These are phyloP conservation scores for Raffaelea albimanens DNA, from an alignment of 2,329 filamentous ascomycete species.

Conservation along the genomic window DNA sequence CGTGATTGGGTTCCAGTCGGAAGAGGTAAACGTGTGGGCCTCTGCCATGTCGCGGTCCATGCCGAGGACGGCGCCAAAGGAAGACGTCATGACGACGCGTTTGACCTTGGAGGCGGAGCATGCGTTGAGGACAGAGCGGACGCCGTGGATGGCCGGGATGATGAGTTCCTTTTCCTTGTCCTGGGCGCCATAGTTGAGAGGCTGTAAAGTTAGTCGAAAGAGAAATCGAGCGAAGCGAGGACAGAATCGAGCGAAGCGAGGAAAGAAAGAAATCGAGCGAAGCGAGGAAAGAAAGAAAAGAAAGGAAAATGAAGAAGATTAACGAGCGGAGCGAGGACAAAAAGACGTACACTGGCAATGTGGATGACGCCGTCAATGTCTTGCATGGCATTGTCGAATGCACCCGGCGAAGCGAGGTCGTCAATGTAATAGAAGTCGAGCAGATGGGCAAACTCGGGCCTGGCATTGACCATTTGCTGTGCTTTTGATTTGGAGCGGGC, in stretches of 20 bases:
- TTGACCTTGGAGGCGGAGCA: conserved; percentile 15
- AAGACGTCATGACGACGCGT: conserved; percentile 18
- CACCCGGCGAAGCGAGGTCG: conserved; percentile 26
- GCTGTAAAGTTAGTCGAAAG: conserved; percentile 12
- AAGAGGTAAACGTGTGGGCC: conserved; percentile 28
- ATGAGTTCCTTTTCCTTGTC: conserved; percentile 36
- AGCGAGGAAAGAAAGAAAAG: not conserved
- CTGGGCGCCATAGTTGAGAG: conserved; percentile 28
- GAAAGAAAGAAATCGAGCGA: not conserved
- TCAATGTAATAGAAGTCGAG: conserved; percentile 30
- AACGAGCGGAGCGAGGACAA: not conserved
- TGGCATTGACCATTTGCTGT: conserved; percentile 17
- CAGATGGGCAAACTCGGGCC: conserved; percentile 20
- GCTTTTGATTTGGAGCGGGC: conserved; percentile 9
- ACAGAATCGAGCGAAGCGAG: not conserved
- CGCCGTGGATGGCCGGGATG: conserved; percentile 34
- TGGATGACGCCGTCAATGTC: conserved; percentile 22
- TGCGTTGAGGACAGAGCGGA: conserved; percentile 30
- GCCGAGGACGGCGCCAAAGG: conserved; percentile 11
- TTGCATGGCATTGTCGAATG: conserved; percentile 20
- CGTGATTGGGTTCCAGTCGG: conserved; percentile 44
- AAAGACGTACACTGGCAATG: conserved; percentile 15
- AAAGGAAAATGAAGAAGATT: not conserved
- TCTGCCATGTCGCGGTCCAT: conserved; percentile 16
- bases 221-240: too few relatives aligned